Conservation (phyloP, 148 eudicot genomes). For the Cornus suecica region DNA sequence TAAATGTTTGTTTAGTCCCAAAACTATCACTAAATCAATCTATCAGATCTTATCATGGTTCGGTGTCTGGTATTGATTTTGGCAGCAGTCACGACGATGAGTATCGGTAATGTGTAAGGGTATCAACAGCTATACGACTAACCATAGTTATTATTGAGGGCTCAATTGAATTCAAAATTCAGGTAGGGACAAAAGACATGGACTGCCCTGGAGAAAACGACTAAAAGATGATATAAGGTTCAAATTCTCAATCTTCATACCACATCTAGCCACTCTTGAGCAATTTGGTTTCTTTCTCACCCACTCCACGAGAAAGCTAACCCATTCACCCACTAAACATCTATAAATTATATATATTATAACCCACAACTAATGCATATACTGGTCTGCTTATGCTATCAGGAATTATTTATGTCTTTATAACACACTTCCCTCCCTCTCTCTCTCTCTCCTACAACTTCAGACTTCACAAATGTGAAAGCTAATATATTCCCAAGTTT, state of each 20-base stretch:
- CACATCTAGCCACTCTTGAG: background rate
- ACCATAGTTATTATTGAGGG: background rate
- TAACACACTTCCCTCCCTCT: background rate
- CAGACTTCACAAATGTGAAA: background rate
- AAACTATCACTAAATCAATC: too few species aligned
- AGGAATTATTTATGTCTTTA: background rate
- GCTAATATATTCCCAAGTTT: background rate
- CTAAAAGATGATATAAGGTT: too few species aligned
- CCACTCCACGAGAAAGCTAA: slow-evolving; percentile 9
- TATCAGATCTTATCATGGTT: too few species aligned
- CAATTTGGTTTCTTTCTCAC: slow-evolving; percentile 1
- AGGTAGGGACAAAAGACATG: background rate
- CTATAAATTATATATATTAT: background rate
- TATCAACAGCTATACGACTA: too few species aligned
- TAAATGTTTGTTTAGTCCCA: too few species aligned
- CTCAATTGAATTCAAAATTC: background rate
- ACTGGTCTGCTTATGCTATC: background rate
- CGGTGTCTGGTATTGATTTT: too few species aligned
- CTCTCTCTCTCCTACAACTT: background rate
- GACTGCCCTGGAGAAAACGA: too few species aligned
- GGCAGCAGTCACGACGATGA: too few species aligned
- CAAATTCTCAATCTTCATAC: background rate
- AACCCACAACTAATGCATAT: background rate
- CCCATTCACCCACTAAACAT: background rate
- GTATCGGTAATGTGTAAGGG: background rate